Evolutionary conservation across 139 green algal genomes (phyloP).

Genomic region (Tetratostichococcus sp.): DNA sequence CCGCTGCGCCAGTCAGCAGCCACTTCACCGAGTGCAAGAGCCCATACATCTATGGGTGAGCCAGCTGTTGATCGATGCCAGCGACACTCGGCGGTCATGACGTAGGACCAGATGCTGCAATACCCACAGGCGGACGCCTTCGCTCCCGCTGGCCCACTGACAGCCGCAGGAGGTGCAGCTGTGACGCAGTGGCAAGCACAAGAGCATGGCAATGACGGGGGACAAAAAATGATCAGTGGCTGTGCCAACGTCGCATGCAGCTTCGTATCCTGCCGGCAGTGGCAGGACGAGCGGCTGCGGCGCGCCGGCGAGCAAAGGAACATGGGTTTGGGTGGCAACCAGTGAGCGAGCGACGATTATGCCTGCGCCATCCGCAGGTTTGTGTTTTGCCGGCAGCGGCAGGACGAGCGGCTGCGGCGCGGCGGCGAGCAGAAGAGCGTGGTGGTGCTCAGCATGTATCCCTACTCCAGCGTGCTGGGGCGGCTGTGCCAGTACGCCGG

Average conservation of each 20-base stretch:
- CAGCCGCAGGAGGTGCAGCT: conserved; percentile 58
- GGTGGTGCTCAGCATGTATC: conserved; percentile 64
- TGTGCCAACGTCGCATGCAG: too few relatives aligned
- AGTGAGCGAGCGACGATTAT: too few relatives aligned
- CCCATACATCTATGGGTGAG: conserved; percentile 23
- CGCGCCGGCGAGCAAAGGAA: conserved; percentile 81
- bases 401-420: conserved; percentile 73
- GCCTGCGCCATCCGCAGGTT: too few relatives aligned
- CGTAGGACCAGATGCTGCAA: too few relatives aligned
- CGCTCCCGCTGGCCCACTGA: background rate
- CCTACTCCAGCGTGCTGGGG: conserved; percentile 47
- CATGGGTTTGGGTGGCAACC: too few relatives aligned
- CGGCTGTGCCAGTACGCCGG: conserved; percentile 58
- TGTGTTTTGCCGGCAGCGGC: conserved; percentile 90
- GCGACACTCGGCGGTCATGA: background rate
- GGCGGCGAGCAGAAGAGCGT: conserved; percentile 82
- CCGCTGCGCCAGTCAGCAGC: background rate
- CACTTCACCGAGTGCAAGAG: background rate
- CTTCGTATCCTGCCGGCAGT: conserved; percentile 86
- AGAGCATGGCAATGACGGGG: conserved; percentile 68
- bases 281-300: conserved; percentile 74
- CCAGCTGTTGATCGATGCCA: too few relatives aligned
- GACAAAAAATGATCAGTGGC: too few relatives aligned
- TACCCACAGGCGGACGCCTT: too few relatives aligned
- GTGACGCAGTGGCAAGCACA: conserved; percentile 79